A percentile compares a stretch with the other conserved stretches of the same genome.
phyloP scores from a whole-genome alignment of 257 asterid genomes.

The Voacanga thouarsii region DNA sequence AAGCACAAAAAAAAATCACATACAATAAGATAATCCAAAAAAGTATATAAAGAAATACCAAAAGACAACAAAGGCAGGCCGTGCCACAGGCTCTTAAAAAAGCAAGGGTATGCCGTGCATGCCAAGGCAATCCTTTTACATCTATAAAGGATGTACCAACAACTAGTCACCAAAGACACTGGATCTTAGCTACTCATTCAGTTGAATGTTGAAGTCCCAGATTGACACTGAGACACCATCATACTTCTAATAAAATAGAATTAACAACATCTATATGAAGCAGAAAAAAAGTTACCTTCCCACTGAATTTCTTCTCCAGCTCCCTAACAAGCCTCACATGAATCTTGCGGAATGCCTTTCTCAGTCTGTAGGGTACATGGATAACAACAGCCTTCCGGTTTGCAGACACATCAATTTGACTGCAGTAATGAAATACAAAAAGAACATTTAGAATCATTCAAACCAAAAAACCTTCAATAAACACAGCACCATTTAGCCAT shows the following conservation, averaged over 20 bases:
- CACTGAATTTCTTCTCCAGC: slow-evolving; percentile 94
- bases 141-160: not conserved
- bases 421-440: slow-evolving; percentile 21
- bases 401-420: slow-evolving; percentile 76
- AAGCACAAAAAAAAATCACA: not conserved
- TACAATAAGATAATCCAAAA: not conserved
- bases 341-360: slow-evolving; percentile 87
- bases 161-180: not conserved
- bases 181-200: not conserved
- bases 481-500: not conserved
- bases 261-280: not conserved
- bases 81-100: not conserved
- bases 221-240: not conserved
- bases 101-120: not conserved
- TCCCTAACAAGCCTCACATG: slow-evolving; percentile 81
- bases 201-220: not conserved
- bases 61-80: not conserved
- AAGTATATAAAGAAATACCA: not conserved
- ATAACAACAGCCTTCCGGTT: slow-evolving; percentile 84
- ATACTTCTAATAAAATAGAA: not conserved
- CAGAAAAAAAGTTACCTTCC: slow-evolving; percentile 49
- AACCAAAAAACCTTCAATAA: not conserved
- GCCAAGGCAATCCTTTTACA: too few species aligned
- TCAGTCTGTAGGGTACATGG: slow-evolving; percentile 76
- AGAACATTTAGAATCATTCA: not conserved